Base-by-base conservation (phyloP, 768 basidiomycete species). In the Tylopilus felleus region DNA sequence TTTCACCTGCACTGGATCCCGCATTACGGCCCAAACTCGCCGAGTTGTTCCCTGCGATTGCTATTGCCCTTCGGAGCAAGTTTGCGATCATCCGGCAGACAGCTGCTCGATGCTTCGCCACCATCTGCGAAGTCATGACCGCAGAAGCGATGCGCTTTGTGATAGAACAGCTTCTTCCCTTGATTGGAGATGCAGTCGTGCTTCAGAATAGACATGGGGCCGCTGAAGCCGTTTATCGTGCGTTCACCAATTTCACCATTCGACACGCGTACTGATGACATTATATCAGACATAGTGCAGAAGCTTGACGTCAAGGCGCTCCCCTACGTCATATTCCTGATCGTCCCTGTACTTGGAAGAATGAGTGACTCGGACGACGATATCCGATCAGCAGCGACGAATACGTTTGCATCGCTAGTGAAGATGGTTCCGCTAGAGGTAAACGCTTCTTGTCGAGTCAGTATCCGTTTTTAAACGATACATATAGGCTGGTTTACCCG, bases 371-470 rank as follows among this genome's bases (percentile, higher is more conserved):
- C 84, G 5, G 86, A 98, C 63, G 93, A 94, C 56, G 89, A 91
- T 55, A 88, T 97, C 39, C 88, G 97, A 25, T 84, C 96, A 27
- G 84, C 93, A 2, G 87, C 97, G 4, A 98, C 97, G n/a, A 94
- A 93, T 65, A 95, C 94, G 0, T 99, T 99, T 65, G 97, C 97
- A 0, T 90, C 93, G 0, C 74, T 99, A 17, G 92, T 99, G 57
- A 98, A 98, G 76, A 96, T 99, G 89, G 93, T 98, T 13, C 97
- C 97, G 6, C 78, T 99, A 0, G 97, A 98, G 81, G 94, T 93
- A 57, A 56, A 78, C 61, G 21, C 5, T 35, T 23, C 13, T 13
- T 39, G 21, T 41, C 27, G 19, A 47, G 16, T 28, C 46, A 27
- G 42, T 25, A 4, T 23, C 4, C 29, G 17, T 21, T 35, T 40